Evolutionary conservation across 768 basidiomycete genomes (phyloP).

Genomic region (Tubosaeta sp.): DNA sequence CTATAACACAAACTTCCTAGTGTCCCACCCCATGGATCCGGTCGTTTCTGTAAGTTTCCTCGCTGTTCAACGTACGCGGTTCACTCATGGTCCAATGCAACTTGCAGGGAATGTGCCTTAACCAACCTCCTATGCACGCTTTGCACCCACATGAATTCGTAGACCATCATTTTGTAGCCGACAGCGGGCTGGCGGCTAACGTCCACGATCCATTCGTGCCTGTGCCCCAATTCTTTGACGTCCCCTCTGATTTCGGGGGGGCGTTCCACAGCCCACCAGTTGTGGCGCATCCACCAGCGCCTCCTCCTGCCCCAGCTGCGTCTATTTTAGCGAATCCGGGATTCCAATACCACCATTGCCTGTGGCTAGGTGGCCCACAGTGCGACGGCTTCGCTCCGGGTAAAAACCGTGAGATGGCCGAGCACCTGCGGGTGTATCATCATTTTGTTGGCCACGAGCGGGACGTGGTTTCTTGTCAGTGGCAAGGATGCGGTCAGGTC

Average conservation of each 20-base stretch:
- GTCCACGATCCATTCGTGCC: neutral
- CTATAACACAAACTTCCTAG: neutral
- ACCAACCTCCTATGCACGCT: neutral
- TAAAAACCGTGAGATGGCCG: slow-evolving; percentile 29
- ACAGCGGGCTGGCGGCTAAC: neutral
- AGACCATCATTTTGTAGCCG: neutral
- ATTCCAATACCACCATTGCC: slow-evolving; percentile 14
- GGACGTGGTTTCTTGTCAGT: slow-evolving; percentile 21
- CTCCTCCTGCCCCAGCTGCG: slow-evolving; percentile 10
- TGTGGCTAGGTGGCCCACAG: slow-evolving; percentile 20
- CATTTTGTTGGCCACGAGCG: slow-evolving; percentile 26
- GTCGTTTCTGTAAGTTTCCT: slow-evolving; percentile 7
- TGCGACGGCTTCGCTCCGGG: slow-evolving; percentile 25
- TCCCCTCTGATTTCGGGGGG: neutral
- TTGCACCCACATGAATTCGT: neutral
- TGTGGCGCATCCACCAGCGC: slow-evolving; percentile 13
- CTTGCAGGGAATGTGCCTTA: slow-evolving; percentile 9
- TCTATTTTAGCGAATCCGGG: neutral
- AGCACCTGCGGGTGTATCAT: slow-evolving; percentile 20
- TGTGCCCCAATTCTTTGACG: neutral
- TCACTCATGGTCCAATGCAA: neutral
- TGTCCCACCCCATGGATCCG: neutral
- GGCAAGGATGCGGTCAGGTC: slow-evolving; percentile 18
- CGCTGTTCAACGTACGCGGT: neutral
- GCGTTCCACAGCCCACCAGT: neutral